A percentile compares a stretch with the other conserved stretches of the same genome.
These are phyloP conservation scores for Martiniozyma asiatica DNA, from an alignment of 1,139 yeast species.

Conservation along the genomic window DNA sequence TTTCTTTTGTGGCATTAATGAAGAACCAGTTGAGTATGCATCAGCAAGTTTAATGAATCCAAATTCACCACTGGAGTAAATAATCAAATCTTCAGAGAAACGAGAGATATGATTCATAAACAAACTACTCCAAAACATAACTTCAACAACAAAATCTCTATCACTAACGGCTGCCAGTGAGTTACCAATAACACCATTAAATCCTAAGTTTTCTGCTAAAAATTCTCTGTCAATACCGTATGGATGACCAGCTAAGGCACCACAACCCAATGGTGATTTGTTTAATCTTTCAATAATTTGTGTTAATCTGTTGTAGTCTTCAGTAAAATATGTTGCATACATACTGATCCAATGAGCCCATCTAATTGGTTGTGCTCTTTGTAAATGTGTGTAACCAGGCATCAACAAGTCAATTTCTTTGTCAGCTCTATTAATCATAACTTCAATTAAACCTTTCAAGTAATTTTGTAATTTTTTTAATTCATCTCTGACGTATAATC, in stretches of 20 bases:
- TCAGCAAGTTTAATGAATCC: slow-evolving; percentile 89
- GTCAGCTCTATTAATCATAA: slow-evolving; percentile 65
- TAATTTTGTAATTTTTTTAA: slow-evolving; percentile 47
- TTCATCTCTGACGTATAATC: slow-evolving; percentile 80
- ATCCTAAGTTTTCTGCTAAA: slow-evolving; percentile 68
- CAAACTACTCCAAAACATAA: slow-evolving; percentile 94
- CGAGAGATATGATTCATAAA: slow-evolving; percentile 93
- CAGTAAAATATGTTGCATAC: slow-evolving; percentile 88
- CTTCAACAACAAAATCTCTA: slow-evolving; percentile 93
- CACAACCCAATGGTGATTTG: slow-evolving; percentile 86
- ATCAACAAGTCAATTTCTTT: slow-evolving; percentile 79
- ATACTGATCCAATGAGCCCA: slow-evolving; percentile 97
- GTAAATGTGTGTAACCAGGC: slow-evolving; percentile 99
- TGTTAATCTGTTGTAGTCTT: slow-evolving; percentile 74
- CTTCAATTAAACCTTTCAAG: slow-evolving; percentile 50
- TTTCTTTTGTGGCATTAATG: slow-evolving; percentile 98
- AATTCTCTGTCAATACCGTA: slow-evolving; percentile 93
- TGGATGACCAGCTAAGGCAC: slow-evolving; percentile 98
- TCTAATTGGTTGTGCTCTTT: slow-evolving; percentile 97
- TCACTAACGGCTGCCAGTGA: slow-evolving; percentile 92
- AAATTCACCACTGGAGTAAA: slow-evolving; percentile 94
- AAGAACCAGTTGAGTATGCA: slow-evolving; percentile 96
- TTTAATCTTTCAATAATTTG: slow-evolving; percentile 78
- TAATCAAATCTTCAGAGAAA: slow-evolving; percentile 86
- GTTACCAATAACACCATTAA: slow-evolving; percentile 80